Base-by-base conservation (phyloP, 177 flowering plant genomes). In the Vitis hybrid region DNA sequence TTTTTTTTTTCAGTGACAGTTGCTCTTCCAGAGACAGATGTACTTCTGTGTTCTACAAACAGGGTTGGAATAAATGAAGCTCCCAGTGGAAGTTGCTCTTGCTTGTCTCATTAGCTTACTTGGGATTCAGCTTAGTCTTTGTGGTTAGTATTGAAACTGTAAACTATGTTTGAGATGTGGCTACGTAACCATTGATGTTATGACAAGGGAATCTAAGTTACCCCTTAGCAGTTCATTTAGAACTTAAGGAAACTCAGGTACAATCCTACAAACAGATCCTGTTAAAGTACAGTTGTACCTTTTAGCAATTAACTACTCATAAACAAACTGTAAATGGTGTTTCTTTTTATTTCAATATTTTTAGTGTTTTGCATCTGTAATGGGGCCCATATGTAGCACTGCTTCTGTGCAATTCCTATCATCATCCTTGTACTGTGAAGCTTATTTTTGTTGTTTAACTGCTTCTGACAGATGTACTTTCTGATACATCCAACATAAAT, bases 91-190 rank as follows among this genome's bases (percentile, higher is more conserved):
- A 70, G 72, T 76, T 60, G 69, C 81, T 52, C 66, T 88, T 58
- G 70, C 78, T 70, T 79, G 71, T 74, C 70, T 88, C 66, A 54
- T 81, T 65, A 55, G 68, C 66, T 65, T 79, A 62, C 65, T 85
- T 59, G 81, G 74, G 82, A 56, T 88, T 78, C 88, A 77, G 75
- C 83, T 62, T 50, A 68, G 62, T 56, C 60, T 77, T 62, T 83
- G 86, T 73, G 96, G 97, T 92, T 56, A 84, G 94, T 81, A 62
- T 66, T 26, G 58, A 5, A 1, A 52, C 30, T 0, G 21, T 51
- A 1, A 32, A 21, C 15, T 39, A 50, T 21, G 17, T 49, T 30
- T 13, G 50, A 18, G 61, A 26, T 48, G 13, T 50, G 19, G 15
- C 30, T 26, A 26, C 30, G 30, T 18, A 10, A 48, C 39, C 19